Conservation (phyloP, 768 basidiomycete species). For the Daedaleopsis sinensis region DNA sequence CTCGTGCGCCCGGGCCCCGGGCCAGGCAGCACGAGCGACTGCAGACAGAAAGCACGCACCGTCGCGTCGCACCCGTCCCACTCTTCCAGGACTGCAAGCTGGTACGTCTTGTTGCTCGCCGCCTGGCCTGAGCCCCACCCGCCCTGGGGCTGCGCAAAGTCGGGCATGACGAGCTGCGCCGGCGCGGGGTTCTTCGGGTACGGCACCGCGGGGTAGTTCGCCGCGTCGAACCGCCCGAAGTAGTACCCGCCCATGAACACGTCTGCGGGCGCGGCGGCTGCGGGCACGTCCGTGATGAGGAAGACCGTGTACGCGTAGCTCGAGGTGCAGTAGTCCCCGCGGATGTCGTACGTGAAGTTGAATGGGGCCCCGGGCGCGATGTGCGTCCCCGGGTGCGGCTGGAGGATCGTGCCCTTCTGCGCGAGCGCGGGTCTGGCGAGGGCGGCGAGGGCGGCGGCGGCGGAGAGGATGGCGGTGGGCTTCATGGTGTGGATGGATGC, state of each 20-base stretch:
- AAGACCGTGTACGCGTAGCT: constrained; percentile 47
- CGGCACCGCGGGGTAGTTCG: constrained; percentile 49
- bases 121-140: constrained; percentile 41
- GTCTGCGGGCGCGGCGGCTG: constrained; percentile 27
- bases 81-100: constrained; percentile 46
- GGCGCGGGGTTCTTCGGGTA: constrained; percentile 43
- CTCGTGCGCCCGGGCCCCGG: no score
- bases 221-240: constrained; percentile 46
- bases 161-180: constrained; percentile 44
- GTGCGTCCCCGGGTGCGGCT: constrained; percentile 35
- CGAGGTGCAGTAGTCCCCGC: constrained; percentile 45
- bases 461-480: constrained; percentile 5
- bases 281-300: constrained; percentile 38
- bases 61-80: constrained; percentile 40
- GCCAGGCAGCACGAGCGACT: no score
- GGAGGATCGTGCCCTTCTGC: constrained; percentile 30
- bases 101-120: constrained; percentile 37
- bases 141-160: constrained; percentile 44
- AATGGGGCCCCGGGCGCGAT: constrained; percentile 45
- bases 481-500: constrained; percentile 3
- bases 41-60: not conserved
- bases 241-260: constrained; percentile 43
- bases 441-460: constrained; percentile 1
- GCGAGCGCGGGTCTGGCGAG: constrained; percentile 9
- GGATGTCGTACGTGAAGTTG: constrained; percentile 41